These are phyloP conservation scores for Xylaria longipes DNA, from an alignment of 495 filamentous ascomycete genomes.

Conservation along the genomic window DNA sequence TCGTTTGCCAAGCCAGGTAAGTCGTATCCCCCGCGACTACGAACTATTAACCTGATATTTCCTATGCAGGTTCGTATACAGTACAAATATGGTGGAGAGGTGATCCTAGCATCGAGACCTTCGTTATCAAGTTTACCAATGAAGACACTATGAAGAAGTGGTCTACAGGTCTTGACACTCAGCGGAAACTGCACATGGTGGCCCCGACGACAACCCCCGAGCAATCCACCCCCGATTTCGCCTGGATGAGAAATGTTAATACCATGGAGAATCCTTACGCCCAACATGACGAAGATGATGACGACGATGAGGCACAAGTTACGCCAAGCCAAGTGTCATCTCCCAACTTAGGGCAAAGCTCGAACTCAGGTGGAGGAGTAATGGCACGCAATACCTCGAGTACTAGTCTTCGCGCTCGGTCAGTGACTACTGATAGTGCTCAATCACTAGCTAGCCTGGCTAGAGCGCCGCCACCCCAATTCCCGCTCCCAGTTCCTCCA, in stretches of 20 bases:
- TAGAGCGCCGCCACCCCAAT: constrained; percentile 68
- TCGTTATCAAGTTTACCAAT: constrained; percentile 88
- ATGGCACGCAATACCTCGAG: constrained; percentile 82
- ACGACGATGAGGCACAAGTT: constrained; percentile 61
- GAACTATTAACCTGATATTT: constrained; percentile 26
- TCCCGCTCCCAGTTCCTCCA: constrained; percentile 65
- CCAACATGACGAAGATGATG: constrained; percentile 80
- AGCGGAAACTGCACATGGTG: constrained; percentile 60
- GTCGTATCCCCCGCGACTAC: constrained; percentile 22
- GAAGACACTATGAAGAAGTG: constrained; percentile 94
- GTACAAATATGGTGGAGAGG: constrained; percentile 99
- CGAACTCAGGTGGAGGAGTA: constrained; percentile 29
- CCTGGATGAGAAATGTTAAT: constrained; percentile 66
- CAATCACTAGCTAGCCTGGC: constrained; percentile 55
- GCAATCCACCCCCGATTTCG: constrained; percentile 65
- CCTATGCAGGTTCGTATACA: constrained; percentile 75
- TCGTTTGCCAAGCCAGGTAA: constrained; percentile 83
- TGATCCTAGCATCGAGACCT: constrained; percentile 94
- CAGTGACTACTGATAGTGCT: constrained; percentile 75
- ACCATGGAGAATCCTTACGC: constrained; percentile 78
- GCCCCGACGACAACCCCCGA: constrained; percentile 43
- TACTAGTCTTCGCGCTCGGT: constrained; percentile 79
- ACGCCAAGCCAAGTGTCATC: constrained; percentile 41
- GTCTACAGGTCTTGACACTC: constrained; percentile 68
- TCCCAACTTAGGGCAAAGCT: constrained; percentile 48